Conservation (phyloP, 176 grass and related monocot genomes). For the Oryza australiensis region DNA sequence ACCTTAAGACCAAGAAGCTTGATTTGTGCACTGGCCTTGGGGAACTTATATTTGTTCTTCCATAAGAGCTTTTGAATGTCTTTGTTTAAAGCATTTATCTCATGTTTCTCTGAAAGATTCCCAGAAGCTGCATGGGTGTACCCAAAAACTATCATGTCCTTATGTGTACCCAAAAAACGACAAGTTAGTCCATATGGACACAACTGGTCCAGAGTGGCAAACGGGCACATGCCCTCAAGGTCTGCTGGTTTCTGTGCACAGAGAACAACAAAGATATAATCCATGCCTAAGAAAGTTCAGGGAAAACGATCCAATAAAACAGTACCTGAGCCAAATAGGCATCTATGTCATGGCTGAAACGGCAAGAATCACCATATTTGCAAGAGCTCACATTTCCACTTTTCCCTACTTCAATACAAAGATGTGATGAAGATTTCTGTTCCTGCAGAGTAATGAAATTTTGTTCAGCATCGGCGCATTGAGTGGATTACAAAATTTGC, state of each 20-base stretch:
- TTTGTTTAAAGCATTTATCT: conserved; percentile 81
- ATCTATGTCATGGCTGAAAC: conserved; percentile 84
- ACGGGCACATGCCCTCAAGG: conserved; percentile 82
- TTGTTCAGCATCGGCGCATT: conserved; percentile 1
- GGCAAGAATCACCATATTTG: conserved; percentile 66
- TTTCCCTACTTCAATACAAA: conserved; percentile 78
- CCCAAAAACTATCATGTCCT: no score
- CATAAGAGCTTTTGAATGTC: conserved; percentile 87
- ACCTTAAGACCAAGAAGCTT: conserved; percentile 95
- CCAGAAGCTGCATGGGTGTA: conserved; percentile 40
- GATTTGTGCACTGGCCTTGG: conserved; percentile 77
- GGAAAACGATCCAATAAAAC: neutral
- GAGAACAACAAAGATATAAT: conserved; percentile 10
- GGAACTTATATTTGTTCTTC: conserved; percentile 89
- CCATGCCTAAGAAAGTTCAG: conserved; percentile 24
- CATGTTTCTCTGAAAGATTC: conserved; percentile 36
- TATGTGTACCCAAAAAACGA: conserved; percentile 70
- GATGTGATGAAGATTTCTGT: conserved; percentile 60
- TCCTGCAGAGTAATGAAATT: conserved; percentile 48
- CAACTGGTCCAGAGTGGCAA: conserved; percentile 42
- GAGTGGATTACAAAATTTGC: conserved; percentile 19
- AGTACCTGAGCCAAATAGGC: conserved; percentile 82
- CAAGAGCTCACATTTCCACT: conserved; percentile 73
- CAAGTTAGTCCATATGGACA: conserved; percentile 90
- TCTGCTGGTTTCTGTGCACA: conserved; percentile 78